These are phyloP conservation scores for Talinum fruticosum DNA, from an alignment of 148 eudicot genomes.

Conservation along the genomic window DNA sequence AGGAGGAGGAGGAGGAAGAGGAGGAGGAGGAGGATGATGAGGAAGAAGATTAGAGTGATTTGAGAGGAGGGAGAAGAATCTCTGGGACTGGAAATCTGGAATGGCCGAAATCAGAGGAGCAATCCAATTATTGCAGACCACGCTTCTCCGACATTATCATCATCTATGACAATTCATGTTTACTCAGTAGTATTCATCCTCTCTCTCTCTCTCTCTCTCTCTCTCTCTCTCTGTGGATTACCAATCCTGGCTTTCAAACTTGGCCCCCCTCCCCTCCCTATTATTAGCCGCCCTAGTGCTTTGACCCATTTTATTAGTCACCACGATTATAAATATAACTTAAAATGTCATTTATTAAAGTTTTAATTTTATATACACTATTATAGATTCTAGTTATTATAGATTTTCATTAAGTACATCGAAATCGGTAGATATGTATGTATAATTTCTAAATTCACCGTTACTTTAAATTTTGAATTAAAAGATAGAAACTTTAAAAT, in stretches of 20 bases:
- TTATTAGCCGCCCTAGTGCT: not conserved
- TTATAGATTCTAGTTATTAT: too few relatives aligned
- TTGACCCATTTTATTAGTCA: not conserved
- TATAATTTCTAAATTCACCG: too few relatives aligned
- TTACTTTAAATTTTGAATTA: too few relatives aligned
- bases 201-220: not conserved
- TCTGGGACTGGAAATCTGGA: not conserved
- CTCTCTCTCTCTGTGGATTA: not conserved
- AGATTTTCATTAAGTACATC: too few relatives aligned
- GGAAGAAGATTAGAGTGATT: not conserved
- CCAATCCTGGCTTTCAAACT: not conserved
- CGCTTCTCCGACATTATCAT: slow-evolving; percentile 17
- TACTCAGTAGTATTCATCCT: not conserved
- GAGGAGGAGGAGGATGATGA: not conserved
- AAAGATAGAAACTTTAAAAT: too few relatives aligned
- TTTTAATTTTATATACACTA: too few relatives aligned
- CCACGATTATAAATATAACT: not conserved
- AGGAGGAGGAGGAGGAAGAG: not conserved
- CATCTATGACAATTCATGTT: not conserved
- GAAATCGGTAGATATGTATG: too few relatives aligned
- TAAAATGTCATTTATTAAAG: too few relatives aligned
- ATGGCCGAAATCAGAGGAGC: slow-evolving; percentile 17
- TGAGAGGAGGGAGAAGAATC: slow-evolving; percentile 7
- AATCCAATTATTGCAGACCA: slow-evolving; percentile 14
- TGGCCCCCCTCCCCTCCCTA: not conserved